Conservation (phyloP, 495 filamentous ascomycete species). For the Bacidia rubella region DNA sequence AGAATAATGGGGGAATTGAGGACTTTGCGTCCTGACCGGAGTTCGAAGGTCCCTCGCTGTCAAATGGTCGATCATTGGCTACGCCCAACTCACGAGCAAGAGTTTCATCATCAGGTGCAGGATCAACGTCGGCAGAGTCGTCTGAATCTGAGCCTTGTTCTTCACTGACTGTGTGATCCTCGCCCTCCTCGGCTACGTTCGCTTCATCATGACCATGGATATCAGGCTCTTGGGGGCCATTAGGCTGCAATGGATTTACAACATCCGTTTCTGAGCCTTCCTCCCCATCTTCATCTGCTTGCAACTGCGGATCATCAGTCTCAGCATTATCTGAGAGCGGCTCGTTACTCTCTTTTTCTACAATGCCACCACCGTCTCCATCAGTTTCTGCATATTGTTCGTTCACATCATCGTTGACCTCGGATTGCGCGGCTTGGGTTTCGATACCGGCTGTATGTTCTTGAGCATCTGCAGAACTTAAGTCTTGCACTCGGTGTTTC, state of each 20-base stretch:
- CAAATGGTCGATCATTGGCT: too few species aligned
- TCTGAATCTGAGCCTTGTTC: slow-evolving; percentile 1
- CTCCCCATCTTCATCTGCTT: slow-evolving; percentile 21
- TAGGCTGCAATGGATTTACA: slow-evolving; percentile 2
- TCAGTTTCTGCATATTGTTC: slow-evolving; percentile 17
- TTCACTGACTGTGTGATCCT: slow-evolving; percentile 7
- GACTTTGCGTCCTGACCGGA: slow-evolving; percentile 4
- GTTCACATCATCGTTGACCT: slow-evolving; percentile 16
- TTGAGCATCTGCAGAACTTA: neutral
- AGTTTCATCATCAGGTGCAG: neutral
- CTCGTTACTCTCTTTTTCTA: slow-evolving; percentile 12
- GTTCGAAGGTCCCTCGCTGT: too few species aligned
- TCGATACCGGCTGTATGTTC: too few species aligned
- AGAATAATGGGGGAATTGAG: too few species aligned
- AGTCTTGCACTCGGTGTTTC: slow-evolving; percentile 49
- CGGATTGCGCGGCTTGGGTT: too few species aligned
- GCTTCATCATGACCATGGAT: neutral
- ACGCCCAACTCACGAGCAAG: too few species aligned
- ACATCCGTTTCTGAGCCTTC: slow-evolving; percentile 15
- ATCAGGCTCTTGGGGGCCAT: neutral
- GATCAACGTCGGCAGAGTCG: too few species aligned
- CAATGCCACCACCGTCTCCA: slow-evolving; percentile 22
- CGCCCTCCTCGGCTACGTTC: neutral
- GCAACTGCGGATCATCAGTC: slow-evolving; percentile 21
- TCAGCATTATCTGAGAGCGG: neutral